These are phyloP conservation scores for Penicillium italicum DNA, from an alignment of 2,329 filamentous ascomycete genomes.

Conservation along the genomic window DNA sequence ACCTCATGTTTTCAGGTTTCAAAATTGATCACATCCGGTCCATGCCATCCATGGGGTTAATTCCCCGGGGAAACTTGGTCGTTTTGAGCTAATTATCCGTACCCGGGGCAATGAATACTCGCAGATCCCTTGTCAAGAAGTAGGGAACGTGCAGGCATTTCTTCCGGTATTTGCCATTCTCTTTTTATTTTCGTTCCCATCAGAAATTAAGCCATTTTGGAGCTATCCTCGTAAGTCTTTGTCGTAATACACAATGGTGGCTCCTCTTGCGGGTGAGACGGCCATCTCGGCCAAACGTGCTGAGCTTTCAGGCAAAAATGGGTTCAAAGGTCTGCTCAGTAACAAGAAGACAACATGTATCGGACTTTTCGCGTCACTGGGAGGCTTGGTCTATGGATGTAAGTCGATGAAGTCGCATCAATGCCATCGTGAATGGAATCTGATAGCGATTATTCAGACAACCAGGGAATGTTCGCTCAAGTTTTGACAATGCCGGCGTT, in stretches of 20 bases:
- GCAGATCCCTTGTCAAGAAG: constrained; percentile 1
- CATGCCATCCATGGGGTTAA: constrained; percentile 5
- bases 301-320: constrained; percentile 38
- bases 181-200: not conserved
- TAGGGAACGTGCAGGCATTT: not conserved
- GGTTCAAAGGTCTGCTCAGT: constrained; percentile 49
- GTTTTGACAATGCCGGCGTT: constrained; percentile 55
- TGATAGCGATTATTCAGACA: constrained; percentile 43
- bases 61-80: not conserved
- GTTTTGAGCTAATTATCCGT: not conserved
- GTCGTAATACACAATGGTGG: constrained; percentile 12
- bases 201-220: not conserved
- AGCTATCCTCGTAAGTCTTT: not conserved
- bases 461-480: constrained; percentile 73
- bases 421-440: not conserved
- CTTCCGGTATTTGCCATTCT: not conserved
- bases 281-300: constrained; percentile 35
- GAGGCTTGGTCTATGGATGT: constrained; percentile 59
- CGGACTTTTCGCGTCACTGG: constrained; percentile 52
- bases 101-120: constrained; percentile 9
- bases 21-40: not conserved
- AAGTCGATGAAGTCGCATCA: constrained; percentile 1
- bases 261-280: constrained; percentile 15
- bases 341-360: constrained; percentile 55
- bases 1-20: not conserved